Evolutionary conservation across 331 rosid species (phyloP).

Genomic region (Acacia pycnantha): DNA sequence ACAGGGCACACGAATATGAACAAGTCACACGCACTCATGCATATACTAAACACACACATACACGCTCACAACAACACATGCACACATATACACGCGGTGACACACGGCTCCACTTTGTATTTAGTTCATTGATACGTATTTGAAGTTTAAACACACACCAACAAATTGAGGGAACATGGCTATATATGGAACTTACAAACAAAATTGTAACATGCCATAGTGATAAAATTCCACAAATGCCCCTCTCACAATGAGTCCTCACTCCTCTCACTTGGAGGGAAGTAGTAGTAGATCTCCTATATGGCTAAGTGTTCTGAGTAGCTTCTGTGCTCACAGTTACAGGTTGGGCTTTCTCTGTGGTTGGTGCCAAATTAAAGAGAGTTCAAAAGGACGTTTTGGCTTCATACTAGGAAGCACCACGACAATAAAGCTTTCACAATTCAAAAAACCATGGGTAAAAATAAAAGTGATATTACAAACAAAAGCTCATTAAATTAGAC

Average conservation of each 20-base stretch:
- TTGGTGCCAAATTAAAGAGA: constrained; percentile 29
- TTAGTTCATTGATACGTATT: background rate
- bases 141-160: background rate
- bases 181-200: background rate
- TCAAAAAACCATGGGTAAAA: background rate
- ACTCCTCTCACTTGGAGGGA: no score
- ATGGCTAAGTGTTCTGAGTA: background rate
- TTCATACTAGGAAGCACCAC: constrained; percentile 55
- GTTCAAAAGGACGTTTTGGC: constrained; percentile 51
- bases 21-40: background rate
- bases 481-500: background rate
- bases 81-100: background rate
- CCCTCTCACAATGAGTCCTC: background rate
- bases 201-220: background rate
- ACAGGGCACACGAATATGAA: background rate
- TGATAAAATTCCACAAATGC: background rate
- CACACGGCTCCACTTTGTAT: background rate
- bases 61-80: background rate
- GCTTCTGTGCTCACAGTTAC: constrained; percentile 5
- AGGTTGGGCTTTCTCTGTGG: background rate
- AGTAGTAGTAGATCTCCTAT: no score
- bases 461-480: constrained; percentile 30
- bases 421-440: constrained; percentile 33
- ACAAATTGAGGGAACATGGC: background rate
- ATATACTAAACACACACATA: background rate